Evolutionary conservation across 2,329 filamentous ascomycete species (phyloP).

Genomic region (Nemania sp.): DNA sequence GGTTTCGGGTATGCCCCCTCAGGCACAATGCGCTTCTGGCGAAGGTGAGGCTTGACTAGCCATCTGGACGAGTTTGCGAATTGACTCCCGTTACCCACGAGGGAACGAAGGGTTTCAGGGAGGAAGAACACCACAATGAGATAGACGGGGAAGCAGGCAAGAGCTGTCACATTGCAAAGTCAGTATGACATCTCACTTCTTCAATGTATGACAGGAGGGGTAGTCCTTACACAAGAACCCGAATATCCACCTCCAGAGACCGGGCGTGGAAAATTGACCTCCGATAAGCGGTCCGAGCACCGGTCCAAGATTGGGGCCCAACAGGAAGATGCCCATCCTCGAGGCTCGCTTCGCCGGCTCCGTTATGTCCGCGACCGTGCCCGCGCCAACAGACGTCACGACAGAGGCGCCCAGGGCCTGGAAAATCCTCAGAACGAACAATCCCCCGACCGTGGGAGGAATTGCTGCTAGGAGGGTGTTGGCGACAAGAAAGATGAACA

Average conservation of each 20-base stretch:
- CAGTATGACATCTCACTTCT: slow-evolving; percentile 36
- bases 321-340: slow-evolving; percentile 47
- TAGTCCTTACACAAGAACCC: slow-evolving; percentile 42
- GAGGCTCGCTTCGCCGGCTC: slow-evolving; percentile 46
- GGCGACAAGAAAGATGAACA: slow-evolving; percentile 45
- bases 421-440: slow-evolving; percentile 47
- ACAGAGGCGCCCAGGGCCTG: slow-evolving; percentile 50
- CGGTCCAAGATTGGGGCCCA: slow-evolving; percentile 51
- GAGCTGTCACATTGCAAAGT: slow-evolving; percentile 29
- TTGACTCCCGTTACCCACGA: slow-evolving; percentile 49
- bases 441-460: slow-evolving; percentile 44
- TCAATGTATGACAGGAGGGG: slow-evolving; percentile 35
- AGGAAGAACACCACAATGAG: slow-evolving; percentile 43
- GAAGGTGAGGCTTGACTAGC: slow-evolving; percentile 15
- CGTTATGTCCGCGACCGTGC: slow-evolving; percentile 48
- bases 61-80: slow-evolving; percentile 26
- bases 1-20: slow-evolving; percentile 20
- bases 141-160: slow-evolving; percentile 40
- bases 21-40: slow-evolving; percentile 19
- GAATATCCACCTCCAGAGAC: slow-evolving; percentile 51
- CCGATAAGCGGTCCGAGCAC: slow-evolving; percentile 50
- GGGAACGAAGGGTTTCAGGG: slow-evolving; percentile 50
- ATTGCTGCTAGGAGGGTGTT: slow-evolving; percentile 46
- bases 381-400: slow-evolving; percentile 49
- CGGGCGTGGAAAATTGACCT: slow-evolving; percentile 43